Base-by-base conservation (phyloP, 176 grass and related monocot genomes). In the Secale cereale region DNA sequence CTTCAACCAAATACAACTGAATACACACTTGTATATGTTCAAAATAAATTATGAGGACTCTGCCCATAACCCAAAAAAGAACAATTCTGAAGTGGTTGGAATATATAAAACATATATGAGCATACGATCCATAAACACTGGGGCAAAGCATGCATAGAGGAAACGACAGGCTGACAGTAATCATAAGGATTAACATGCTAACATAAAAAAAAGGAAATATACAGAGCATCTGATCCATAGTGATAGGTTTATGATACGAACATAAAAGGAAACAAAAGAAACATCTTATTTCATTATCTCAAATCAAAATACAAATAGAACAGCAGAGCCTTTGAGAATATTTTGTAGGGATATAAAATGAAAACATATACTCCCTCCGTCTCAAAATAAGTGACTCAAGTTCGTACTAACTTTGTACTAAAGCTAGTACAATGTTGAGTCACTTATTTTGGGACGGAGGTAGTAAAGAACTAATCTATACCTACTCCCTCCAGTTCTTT, bases 41-140 rank as follows among this genome's bases (percentile, higher is more conserved):
- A 57, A 80, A 20, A 5, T 1, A 61, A 15, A 26, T 5, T 8
- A 41, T 6, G 9, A 84, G 66, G 63, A 74, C 43, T 59, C 37
- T 19, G 15, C 7, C 5, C 60, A 83, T 74, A 52, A 65, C 28
- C 66, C 17, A 22, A 23, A 63, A 12, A 4, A 59, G 82, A 78
- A 30, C 56, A 64, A 81, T 48, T 64, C 23, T 56, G 33, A 64
- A 78, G 26, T 0, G 6, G 26, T 41, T 54, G 11, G 70, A 83
- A 86, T 56, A 67, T 74, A 78, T 22, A 77, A 26, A 76, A 29
- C 6, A 82, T 70, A 64, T 40, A 70, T 64, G 62, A 77, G 8
- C 59, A 70, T 22, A 72, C 1, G 61, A 82, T 32, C 39, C 83
- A 50, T 30, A 72, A 19, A 66, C 14, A 57, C 9, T 5, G 73